Conservation (phyloP, 1,139 yeast species). For the Sugiyamaella pinicola region DNA sequence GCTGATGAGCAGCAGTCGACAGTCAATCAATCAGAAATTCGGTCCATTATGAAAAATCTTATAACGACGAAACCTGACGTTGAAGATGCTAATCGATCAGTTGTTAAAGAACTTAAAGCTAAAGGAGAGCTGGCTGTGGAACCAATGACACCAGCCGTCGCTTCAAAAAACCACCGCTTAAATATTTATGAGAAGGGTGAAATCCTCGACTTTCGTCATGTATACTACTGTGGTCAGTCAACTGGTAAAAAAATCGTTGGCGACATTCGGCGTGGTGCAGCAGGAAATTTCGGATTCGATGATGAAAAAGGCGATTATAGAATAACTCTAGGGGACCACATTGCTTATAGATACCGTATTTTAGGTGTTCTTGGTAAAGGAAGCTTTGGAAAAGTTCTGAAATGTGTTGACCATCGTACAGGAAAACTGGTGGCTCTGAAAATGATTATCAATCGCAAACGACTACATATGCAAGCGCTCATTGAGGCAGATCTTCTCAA, state of each 20-base stretch:
- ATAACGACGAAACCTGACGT: slow-evolving; percentile 27
- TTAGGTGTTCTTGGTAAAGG: slow-evolving; percentile 68
- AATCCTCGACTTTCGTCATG: slow-evolving; percentile 45
- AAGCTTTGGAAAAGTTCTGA: slow-evolving; percentile 78
- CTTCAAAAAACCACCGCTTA: slow-evolving; percentile 28
- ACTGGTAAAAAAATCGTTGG: slow-evolving; percentile 41
- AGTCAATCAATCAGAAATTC: slow-evolving; percentile 23
- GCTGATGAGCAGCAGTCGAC: background rate
- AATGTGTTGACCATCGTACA: slow-evolving; percentile 68
- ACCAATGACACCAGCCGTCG: slow-evolving; percentile 36
- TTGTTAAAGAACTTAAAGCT: slow-evolving; percentile 14
- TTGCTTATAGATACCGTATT: slow-evolving; percentile 73
- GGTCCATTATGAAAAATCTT: slow-evolving; percentile 29
- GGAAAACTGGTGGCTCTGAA: slow-evolving; percentile 67
- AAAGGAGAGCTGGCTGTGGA: slow-evolving; percentile 22
- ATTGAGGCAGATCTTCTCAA: slow-evolving; percentile 74
- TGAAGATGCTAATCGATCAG: slow-evolving; percentile 21
- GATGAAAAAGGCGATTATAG: slow-evolving; percentile 67
- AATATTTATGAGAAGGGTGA: slow-evolving; percentile 58
- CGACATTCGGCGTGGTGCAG: slow-evolving; percentile 45
- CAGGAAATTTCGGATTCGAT: slow-evolving; percentile 69
- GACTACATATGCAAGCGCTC: slow-evolving; percentile 77
- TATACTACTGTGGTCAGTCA: slow-evolving; percentile 48
- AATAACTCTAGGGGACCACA: slow-evolving; percentile 64
- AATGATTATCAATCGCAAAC: slow-evolving; percentile 70